These are phyloP conservation scores for Suillus fuscotomentosus DNA, from an alignment of 768 basidiomycete species.

Conservation along the genomic window DNA sequence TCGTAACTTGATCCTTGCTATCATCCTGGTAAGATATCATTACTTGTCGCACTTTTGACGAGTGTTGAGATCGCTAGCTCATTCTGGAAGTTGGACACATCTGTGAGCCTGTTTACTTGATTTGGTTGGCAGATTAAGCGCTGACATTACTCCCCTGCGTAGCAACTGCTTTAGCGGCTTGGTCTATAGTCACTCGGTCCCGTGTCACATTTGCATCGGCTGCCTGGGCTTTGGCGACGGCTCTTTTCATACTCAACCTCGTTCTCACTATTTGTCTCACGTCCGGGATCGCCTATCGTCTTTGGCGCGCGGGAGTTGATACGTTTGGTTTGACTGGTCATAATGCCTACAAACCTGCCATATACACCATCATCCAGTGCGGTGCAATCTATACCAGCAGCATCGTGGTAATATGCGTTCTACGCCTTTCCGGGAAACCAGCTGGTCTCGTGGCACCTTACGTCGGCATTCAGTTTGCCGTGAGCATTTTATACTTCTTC, in stretches of 20 bases:
- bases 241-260: slow-evolving; percentile 10
- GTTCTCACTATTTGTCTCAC: slow-evolving; percentile 13
- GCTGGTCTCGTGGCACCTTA: slow-evolving; percentile 1
- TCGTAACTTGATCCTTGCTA: background rate
- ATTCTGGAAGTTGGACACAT: slow-evolving; percentile 1
- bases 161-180: background rate
- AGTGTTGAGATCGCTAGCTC: background rate
- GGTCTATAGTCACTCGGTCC: background rate
- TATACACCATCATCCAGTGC: slow-evolving; percentile 19
- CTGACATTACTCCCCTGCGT: background rate
- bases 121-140: background rate
- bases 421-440: slow-evolving; percentile 2
- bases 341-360: slow-evolving; percentile 9
- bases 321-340: background rate
- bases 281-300: slow-evolving; percentile 11
- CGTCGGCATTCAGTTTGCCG: background rate
- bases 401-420: slow-evolving; percentile 12
- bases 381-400: slow-evolving; percentile 13
- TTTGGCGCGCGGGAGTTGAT: slow-evolving; percentile 12
- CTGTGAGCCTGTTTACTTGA: background rate
- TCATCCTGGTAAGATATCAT: background rate
- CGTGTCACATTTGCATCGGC: background rate
- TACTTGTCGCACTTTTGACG: background rate
- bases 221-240: background rate
- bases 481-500: background rate